Evolutionary conservation across 2,329 filamentous ascomycete species (phyloP), one percentile per base, ranked within the genome.

Genomic region (Phaeosphaeriaceae sp.): DNA sequence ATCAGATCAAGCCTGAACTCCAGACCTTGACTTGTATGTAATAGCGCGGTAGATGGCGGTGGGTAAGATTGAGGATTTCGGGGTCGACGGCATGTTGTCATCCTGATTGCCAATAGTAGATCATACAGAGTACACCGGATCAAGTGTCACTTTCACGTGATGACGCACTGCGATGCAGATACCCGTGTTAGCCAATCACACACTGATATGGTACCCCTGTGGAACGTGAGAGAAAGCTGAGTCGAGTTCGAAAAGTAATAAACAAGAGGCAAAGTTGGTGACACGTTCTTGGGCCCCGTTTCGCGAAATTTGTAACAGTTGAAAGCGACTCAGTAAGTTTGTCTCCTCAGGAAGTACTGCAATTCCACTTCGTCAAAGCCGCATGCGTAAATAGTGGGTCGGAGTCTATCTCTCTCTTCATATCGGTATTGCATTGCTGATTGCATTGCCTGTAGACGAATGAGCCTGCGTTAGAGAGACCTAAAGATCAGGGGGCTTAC

Each of bases 371-470:
- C 25, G 25, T 27, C 25, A 27, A 27, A 9, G 25, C 9, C 25
- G 25, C 5, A 9, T 27, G 25, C 9, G 9, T 9, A 27, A 27
- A 27, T 27, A 9, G 9, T 9, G 25, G 9, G n/a, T n/a, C n/a
- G n/a, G 5, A 46, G 19, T 20, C 24, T 2, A 10, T 6, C 6
- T 21, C 19, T 22, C 20, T 17, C 9, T 11, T 53, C 31, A 73
- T 68, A 74, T 73, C 3, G 70, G 70, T 62, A 86, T 85, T 3
- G 79, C 77, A 66, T 85, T 78, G 54, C 77, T 82, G 51, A 86
- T 76, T 48, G 79, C 69, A 54, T 80, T 47, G n/a, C 45, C 45
- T 47, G 10, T 3, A 24, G 15, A 22, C 21, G 21, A 15, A n/a
- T 47, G 15, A 24, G 45, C n/a, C 9, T 21, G 10, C 15, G n/a